Base-by-base conservation (phyloP, 192 early-diverging fungal genomes). In the Pilaira anomala region DNA sequence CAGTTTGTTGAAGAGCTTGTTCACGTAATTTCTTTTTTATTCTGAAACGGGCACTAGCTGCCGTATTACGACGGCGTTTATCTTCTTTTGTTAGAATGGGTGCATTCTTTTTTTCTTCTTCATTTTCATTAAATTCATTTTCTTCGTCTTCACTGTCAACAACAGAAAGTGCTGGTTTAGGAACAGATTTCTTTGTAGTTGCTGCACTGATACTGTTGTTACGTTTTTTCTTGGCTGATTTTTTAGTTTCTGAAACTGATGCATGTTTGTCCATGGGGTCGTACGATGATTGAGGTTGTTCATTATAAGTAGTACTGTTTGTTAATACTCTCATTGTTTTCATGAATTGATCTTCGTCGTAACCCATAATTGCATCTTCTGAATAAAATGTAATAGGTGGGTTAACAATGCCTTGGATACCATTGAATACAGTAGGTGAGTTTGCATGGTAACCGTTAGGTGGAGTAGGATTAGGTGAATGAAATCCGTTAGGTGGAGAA, bases 1-100 rank as follows among this genome's bases (percentile, higher is more conserved):
- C 91, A 0, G 88, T 89, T 48, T 78, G 77, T 77, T 94, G 88
- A 25, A 98, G 71, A 21, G 78, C 82, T 78, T 92, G 87, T 72
- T 97, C 95, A 46, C 90, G 84, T 72, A 87, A 71, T 75, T 97
- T 96, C 71, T 97, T 98, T 81, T 94, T 94, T 39, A 91, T 81
- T 13, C 96, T 83, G 81, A 98, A 98, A 19, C 96, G 78, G 18
- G 94, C 94, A 12, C 91, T 93, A 2, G 96, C 96, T 2, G 86
- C 93, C 6, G 94, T 98, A 83, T 98, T 98, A 48, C 94, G 82
- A 19, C 87, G 79, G 29, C 96, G 86, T 77, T 96, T 96, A 72
- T 98, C 94, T 45, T 87, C 89, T 49, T 88, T 82, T 41, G 24
- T 83, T 1, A 78, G 72, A 22, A 7, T 9, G 22, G 39, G 6